Percentiles rank a stretch among this genome's conserved stretches.
phyloP scores from a whole-genome alignment of 139 green algal genomes.

The Eudorina sp. region DNA sequence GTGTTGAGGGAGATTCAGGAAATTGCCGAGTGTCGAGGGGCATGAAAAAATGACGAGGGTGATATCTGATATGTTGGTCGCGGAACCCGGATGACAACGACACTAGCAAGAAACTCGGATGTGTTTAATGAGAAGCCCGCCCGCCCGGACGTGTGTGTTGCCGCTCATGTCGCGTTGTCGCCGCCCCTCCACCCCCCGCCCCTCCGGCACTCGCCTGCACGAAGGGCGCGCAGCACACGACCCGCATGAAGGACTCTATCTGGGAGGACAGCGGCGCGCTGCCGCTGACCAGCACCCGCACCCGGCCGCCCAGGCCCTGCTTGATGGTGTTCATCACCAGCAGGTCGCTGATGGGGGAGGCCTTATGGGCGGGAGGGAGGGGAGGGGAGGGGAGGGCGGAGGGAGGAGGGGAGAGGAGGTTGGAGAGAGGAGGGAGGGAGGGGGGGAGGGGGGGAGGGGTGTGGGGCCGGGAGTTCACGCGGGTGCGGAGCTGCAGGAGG shows the following conservation, averaged over 20 bases:
- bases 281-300: slow-evolving; percentile 77
- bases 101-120: too few relatives aligned
- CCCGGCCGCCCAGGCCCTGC: slow-evolving; percentile 71
- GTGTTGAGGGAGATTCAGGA: too few relatives aligned
- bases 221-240: slow-evolving; percentile 72
- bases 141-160: too few relatives aligned
- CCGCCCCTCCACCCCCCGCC: neutral
- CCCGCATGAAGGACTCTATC: slow-evolving; percentile 77
- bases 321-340: slow-evolving; percentile 89
- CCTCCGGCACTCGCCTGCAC: slow-evolving; percentile 63
- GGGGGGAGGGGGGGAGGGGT: neutral
- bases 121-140: too few relatives aligned
- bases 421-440: neutral
- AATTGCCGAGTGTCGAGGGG: too few relatives aligned
- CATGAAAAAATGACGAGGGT: too few relatives aligned
- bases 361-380: slow-evolving; percentile 56
- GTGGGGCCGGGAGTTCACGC: too few relatives aligned
- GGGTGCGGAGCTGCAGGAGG: too few relatives aligned
- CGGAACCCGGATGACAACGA: too few relatives aligned
- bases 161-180: too few relatives aligned
- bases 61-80: too few relatives aligned
- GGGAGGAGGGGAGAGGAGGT: neutral
- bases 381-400: neutral
- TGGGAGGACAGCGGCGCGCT: slow-evolving; percentile 69
- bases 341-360: slow-evolving; percentile 81